Conservation (phyloP, 352 stramenopile species). For the Nothophytophthora sp. region DNA sequence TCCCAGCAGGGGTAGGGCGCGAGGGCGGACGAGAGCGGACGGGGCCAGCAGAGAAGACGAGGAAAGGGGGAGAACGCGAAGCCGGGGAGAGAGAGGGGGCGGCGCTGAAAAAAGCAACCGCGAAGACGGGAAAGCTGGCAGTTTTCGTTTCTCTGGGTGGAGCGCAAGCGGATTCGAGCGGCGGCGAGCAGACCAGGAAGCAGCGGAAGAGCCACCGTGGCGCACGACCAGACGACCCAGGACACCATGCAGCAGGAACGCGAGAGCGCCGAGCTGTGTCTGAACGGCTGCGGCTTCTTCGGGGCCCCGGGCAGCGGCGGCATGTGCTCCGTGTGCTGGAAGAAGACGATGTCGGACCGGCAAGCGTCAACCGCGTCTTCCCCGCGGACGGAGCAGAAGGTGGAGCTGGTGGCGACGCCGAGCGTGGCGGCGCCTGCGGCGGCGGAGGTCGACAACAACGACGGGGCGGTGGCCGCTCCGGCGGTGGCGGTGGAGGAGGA, state of each 20-base stretch:
- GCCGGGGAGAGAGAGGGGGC: conserved; percentile 16
- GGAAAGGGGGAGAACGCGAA: conserved; percentile 22
- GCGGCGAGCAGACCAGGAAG: conserved; percentile 1
- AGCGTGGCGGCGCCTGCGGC: too few relatives aligned
- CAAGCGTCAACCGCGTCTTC: conserved; percentile 41
- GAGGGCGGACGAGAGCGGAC: too few relatives aligned
- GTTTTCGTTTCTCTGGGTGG: conserved; percentile 69
- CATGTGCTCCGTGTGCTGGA: conserved; percentile 88
- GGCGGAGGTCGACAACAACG: conserved; percentile 16
- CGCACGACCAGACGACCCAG: not conserved
- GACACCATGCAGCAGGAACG: conserved; percentile 78
- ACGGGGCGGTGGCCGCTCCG: not conserved
- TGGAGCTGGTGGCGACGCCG: not conserved
- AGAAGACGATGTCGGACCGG: conserved; percentile 82
- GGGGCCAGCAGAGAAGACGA: too few relatives aligned
- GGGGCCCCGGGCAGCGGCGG: conserved; percentile 62
- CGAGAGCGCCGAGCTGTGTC: conserved; percentile 71
- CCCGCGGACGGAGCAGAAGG: conserved; percentile 22
- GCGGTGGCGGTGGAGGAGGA: conserved; percentile 21
- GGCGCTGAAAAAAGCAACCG: conserved; percentile 17
- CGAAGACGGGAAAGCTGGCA: conserved; percentile 14
- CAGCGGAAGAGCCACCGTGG: not conserved
- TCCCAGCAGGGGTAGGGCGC: too few relatives aligned
- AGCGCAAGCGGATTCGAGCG: conserved; percentile 25
- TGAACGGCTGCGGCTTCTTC: conserved; percentile 83